phyloP scores from a whole-genome alignment of 306 rosid genomes.

The Hylodesmum podocarpum region DNA sequence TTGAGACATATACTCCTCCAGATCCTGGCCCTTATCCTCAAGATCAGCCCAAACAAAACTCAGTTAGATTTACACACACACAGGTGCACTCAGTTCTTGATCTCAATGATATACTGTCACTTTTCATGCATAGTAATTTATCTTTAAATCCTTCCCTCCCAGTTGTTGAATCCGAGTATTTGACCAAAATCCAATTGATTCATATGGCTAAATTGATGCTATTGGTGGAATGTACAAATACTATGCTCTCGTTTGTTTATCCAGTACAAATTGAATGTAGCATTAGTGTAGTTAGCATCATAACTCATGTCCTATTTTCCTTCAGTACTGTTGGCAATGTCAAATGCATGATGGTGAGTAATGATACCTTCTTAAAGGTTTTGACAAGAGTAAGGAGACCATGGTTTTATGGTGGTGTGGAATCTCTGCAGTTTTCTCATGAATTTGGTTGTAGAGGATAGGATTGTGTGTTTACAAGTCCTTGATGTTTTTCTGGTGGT shows the following conservation, averaged over 20 bases:
- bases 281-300: slow-evolving; percentile 4
- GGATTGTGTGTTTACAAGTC: neutral
- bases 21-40: slow-evolving; percentile 99
- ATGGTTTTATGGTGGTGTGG: neutral
- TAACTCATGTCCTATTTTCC: slow-evolving; percentile 3
- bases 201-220: slow-evolving; percentile 15
- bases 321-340: slow-evolving; percentile 6
- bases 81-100: slow-evolving; percentile 59
- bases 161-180: neutral
- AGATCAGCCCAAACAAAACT: slow-evolving; percentile 94
- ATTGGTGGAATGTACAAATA: neutral
- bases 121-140: slow-evolving; percentile 14
- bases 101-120: slow-evolving; percentile 1
- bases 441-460: slow-evolving; percentile 19
- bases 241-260: slow-evolving; percentile 16
- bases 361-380: neutral
- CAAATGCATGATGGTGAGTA: neutral
- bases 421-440: slow-evolving; percentile 9
- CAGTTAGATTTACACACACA: slow-evolving; percentile 88
- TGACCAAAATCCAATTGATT: slow-evolving; percentile 21
- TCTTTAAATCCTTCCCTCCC: neutral
- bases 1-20: slow-evolving; percentile 89
- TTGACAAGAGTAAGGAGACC: neutral
- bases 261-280: neutral
- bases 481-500: neutral